Evolutionary conservation across 768 basidiomycete genomes (phyloP).

Genomic region (Ramaria rubella): DNA sequence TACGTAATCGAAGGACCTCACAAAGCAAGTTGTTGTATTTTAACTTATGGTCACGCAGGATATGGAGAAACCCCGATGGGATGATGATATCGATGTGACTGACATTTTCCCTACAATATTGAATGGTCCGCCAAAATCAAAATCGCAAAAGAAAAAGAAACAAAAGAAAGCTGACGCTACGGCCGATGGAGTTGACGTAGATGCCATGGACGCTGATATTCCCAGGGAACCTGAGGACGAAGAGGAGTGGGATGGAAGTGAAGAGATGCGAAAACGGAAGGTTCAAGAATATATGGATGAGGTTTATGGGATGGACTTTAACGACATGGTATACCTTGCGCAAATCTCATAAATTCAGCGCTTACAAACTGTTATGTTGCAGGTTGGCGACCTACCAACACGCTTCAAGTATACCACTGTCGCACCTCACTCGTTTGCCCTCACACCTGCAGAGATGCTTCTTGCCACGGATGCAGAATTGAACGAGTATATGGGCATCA

Average conservation of each 20-base stretch:
- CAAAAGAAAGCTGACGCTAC: constrained; percentile 33
- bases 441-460: constrained; percentile 81
- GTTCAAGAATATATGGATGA: constrained; percentile 88
- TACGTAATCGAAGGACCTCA: background rate
- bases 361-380: constrained; percentile 10
- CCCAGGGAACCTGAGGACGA: constrained; percentile 33
- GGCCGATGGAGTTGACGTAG: constrained; percentile 39
- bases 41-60: constrained; percentile 17
- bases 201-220: constrained; percentile 52
- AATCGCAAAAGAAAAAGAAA: constrained; percentile 45
- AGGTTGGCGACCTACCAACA: constrained; percentile 88
- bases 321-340: constrained; percentile 69
- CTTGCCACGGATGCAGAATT: constrained; percentile 89
- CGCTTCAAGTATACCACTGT: constrained; percentile 88
- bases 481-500: constrained; percentile 85
- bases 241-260: constrained; percentile 78
- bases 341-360: constrained; percentile 3
- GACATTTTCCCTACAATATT: constrained; percentile 43
- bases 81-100: constrained; percentile 81
- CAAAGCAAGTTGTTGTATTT: background rate
- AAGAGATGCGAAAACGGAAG: constrained; percentile 80
- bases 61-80: constrained; percentile 79
- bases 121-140: constrained; percentile 13
- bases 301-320: constrained; percentile 87
- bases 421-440: constrained; percentile 52